Conservation (phyloP, 495 filamentous ascomycete species). For the Talaromyces borbonicus region DNA sequence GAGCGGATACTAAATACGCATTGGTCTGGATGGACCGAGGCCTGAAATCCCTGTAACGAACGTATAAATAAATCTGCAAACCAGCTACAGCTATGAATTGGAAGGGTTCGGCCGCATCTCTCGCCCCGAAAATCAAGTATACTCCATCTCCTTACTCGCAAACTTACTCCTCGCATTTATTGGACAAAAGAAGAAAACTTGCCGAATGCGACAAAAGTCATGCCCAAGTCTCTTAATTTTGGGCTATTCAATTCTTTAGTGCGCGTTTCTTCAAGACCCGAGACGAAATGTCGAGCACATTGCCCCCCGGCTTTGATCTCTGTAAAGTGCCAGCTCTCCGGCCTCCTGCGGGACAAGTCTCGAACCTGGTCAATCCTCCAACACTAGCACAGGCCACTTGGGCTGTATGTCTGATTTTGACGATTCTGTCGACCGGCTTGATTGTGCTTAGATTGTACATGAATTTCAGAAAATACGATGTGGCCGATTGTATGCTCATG, state of each 20-base stretch:
- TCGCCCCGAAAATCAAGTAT: too few species aligned
- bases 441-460: background rate
- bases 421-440: background rate
- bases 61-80: too few species aligned
- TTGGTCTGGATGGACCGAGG: too few species aligned
- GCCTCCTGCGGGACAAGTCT: background rate
- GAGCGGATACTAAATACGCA: too few species aligned
- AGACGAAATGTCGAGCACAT: background rate
- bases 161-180: background rate
- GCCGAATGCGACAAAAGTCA: too few species aligned
- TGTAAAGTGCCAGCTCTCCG: background rate
- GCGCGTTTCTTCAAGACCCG: too few species aligned
- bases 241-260: too few species aligned
- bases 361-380: background rate
- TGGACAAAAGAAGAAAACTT: too few species aligned
- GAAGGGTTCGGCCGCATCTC: too few species aligned
- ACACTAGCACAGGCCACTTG: background rate
- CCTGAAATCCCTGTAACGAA: too few species aligned
- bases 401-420: background rate
- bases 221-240: too few species aligned
- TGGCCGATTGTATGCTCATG: background rate
- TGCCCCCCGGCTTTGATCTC: background rate
- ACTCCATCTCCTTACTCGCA: background rate
- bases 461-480: background rate
- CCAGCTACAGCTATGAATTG: too few species aligned